Conservation (phyloP, 2,329 filamentous ascomycete genomes). For the Amauroascus niger region DNA sequence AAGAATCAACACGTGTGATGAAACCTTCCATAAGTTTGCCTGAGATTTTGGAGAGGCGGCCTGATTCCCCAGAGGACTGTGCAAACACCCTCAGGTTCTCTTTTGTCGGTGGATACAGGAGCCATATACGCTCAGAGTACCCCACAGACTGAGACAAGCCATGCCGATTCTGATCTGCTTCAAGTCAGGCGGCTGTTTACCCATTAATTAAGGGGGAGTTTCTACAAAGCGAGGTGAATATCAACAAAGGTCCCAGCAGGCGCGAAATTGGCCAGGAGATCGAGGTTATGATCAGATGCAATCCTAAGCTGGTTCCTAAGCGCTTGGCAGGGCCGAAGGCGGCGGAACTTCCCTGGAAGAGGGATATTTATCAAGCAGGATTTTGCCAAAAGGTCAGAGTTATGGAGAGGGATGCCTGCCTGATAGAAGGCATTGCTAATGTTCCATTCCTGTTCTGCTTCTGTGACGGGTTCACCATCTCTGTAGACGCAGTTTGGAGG, state of each 20-base stretch:
- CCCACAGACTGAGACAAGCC: slow-evolving; percentile 1
- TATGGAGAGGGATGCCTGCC: too few relatives aligned
- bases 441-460: too few relatives aligned
- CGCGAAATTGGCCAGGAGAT: neutral
- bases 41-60: slow-evolving; percentile 9
- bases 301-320: neutral
- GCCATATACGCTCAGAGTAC: neutral
- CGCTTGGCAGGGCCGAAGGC: neutral
- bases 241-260: neutral
- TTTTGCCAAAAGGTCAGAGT: too few relatives aligned
- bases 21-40: neutral
- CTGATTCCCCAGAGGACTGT: neutral
- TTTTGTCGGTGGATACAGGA: slow-evolving; percentile 3
- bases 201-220: neutral
- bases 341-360: neutral
- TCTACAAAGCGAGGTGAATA: neutral
- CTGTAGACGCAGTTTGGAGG: too few relatives aligned
- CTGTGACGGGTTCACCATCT: too few relatives aligned
- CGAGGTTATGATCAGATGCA: neutral
- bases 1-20: slow-evolving; percentile 4
- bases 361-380: too few relatives aligned
- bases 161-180: slow-evolving; percentile 1
- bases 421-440: too few relatives aligned
- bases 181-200: neutral
- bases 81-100: slow-evolving; percentile 6